A percentile compares a stretch with the other conserved stretches of the same genome.
These are phyloP conservation scores for Lantana camara DNA, from an alignment of 257 asterid species.

Conservation along the genomic window DNA sequence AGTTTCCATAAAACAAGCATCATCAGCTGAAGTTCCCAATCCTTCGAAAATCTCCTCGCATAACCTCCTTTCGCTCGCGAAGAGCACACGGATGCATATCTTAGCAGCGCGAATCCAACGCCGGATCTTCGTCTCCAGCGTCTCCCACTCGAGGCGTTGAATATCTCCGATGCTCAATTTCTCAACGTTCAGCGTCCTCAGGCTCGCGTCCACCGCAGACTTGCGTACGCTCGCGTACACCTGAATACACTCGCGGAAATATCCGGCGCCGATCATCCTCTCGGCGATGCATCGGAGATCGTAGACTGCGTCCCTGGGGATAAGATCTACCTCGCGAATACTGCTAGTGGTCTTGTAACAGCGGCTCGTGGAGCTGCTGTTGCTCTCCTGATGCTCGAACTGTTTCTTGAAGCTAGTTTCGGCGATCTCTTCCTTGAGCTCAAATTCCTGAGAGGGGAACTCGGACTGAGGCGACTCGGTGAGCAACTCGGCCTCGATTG, in stretches of 20 bases:
- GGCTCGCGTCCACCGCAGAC: conserved; percentile 60
- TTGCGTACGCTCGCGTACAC: conserved; percentile 87
- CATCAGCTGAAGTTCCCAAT: conserved; percentile 57
- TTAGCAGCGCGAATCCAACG: conserved; percentile 84
- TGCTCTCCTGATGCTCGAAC: conserved; percentile 71
- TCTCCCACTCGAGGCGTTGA: conserved; percentile 88
- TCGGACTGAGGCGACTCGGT: conserved; percentile 53
- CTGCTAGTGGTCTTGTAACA: conserved; percentile 56
- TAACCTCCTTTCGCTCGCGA: conserved; percentile 74
- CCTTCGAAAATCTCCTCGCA: conserved; percentile 80
- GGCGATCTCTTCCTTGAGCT: conserved; percentile 37
- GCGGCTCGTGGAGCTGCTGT: conserved; percentile 47
- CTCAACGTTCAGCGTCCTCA: conserved; percentile 63
- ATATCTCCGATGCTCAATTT: conserved; percentile 80
- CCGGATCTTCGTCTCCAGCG: conserved; percentile 78
- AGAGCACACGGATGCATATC: conserved; percentile 68
- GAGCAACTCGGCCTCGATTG: conserved; percentile 40
- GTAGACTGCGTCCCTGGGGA: conserved; percentile 63
- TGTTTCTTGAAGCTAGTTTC: conserved; percentile 38
- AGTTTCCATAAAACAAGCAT: conserved; percentile 79
- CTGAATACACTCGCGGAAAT: conserved; percentile 80
- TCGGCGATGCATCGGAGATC: conserved; percentile 89
- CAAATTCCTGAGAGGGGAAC: conserved; percentile 44
- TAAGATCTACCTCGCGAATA: conserved; percentile 72
- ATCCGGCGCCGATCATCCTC: conserved; percentile 74